Evolutionary conservation across 73 alveolate genomes (phyloP).

Genomic region (Paramecium octaurelia): DNA sequence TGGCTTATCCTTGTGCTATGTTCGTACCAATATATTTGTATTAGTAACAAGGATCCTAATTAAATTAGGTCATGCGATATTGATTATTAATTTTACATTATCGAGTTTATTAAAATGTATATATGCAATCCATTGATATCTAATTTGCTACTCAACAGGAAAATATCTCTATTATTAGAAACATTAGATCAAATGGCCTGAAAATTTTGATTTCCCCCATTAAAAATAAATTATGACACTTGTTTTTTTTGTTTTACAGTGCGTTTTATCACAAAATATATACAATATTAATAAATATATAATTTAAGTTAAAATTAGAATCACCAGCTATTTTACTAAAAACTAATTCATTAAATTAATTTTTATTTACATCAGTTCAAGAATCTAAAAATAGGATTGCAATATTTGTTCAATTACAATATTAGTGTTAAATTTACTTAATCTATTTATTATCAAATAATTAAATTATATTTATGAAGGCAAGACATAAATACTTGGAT

Average conservation of each 20-base stretch:
- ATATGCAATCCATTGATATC: not conserved
- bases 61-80: not conserved
- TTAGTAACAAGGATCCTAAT: not conserved
- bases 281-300: too few relatives aligned
- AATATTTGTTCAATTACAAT: too few relatives aligned
- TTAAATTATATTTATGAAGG: not conserved
- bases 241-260: not conserved
- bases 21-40: not conserved
- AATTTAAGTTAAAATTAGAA: not conserved
- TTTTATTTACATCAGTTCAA: not conserved
- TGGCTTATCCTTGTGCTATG: constrained; percentile 14
- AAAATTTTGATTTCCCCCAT: not conserved
- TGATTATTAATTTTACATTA: not conserved
- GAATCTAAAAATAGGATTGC: not conserved
- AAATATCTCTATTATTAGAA: not conserved
- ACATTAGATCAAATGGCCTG: not conserved
- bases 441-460: not conserved
- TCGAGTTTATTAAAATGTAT: not conserved
- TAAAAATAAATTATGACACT: not conserved
- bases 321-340: not conserved
- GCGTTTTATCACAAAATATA: not conserved
- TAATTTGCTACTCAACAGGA: not conserved
- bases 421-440: not conserved
- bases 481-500: not conserved
- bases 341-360: not conserved